Base-by-base conservation (phyloP, 2,329 filamentous ascomycete genomes). In the Xylaria sp. region DNA sequence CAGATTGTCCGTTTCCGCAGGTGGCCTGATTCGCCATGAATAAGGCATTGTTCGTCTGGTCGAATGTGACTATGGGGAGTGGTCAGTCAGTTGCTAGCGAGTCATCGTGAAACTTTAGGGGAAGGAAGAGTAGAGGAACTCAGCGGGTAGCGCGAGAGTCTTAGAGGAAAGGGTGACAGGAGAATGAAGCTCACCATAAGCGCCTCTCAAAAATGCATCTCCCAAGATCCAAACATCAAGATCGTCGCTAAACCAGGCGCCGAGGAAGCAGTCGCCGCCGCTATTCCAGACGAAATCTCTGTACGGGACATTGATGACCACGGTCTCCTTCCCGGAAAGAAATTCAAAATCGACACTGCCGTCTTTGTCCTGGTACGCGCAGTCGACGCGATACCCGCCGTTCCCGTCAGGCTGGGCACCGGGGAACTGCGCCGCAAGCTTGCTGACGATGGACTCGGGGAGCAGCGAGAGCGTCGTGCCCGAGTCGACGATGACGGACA, bases 331-430 rank as follows among this genome's bases (percentile, higher is more conserved):
- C 2, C 64, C 71, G 6, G 63, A 45, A 6, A 68, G 47, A 47
- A 88, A 86, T 45, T 78, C 79, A 67, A 88, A 88, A 71, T 85
- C 81, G 60, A 88, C 78, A 11, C 79, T 82, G 12, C 82, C 84
- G 1, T 72, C 68, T 4, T 75, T 48, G 3, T 79, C 60, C 8
- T 80, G 79, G 42, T 81, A 72, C 1, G 72, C 67, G 75, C 86
- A 88, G 30, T 80, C 76, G 1, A 86, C 81, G 36, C 74, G 76
- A 72, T 81, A 87, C 61, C 81, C 83, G 32, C 83, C 84, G 8
- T 80, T 72, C 7, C 78, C 77, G 60, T 83, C 80, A 19, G 80
- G 76, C 34, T 74, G 42, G 0, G 82, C 84, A 9, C 79, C 78
- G 0, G 77, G 75, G 36, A 88, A 82, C n/a, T 78, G 77, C 3